Percentiles rank a stretch among this genome's conserved stretches.
phyloP scores from a whole-genome alignment of 768 basidiomycete genomes.

The Dacryopinax spathularia region DNA sequence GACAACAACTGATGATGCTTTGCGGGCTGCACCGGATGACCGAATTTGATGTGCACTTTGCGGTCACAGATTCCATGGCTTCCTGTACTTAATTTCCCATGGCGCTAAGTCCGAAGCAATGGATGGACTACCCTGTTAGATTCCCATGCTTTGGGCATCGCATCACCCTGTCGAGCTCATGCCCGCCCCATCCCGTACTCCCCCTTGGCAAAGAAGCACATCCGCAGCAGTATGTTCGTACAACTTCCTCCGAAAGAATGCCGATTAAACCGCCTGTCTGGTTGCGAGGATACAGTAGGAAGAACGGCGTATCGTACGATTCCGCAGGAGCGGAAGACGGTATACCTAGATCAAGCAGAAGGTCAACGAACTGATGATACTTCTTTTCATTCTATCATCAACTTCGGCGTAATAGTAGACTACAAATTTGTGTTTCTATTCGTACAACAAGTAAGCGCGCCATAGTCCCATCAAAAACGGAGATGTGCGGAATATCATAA shows the following conservation, averaged over 20 bases:
- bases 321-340: background rate
- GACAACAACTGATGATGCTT: background rate
- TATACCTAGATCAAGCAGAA: too few relatives aligned
- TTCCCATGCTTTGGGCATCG: too few relatives aligned
- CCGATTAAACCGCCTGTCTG: background rate
- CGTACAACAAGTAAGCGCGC: conserved; percentile 2
- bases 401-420: background rate
- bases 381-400: background rate
- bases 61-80: too few relatives aligned
- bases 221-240: background rate
- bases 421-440: background rate
- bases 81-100: too few relatives aligned
- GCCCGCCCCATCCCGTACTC: too few relatives aligned
- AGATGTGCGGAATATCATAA: background rate
- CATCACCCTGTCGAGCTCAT: too few relatives aligned
- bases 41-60: too few relatives aligned
- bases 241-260: background rate
- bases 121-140: too few relatives aligned
- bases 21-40: too few relatives aligned
- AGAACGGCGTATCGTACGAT: background rate
- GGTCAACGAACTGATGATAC: too few relatives aligned
- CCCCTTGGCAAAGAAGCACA: background rate
- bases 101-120: too few relatives aligned
- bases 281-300: background rate
- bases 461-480: background rate